Evolutionary conservation across 2,329 filamentous ascomycete genomes (phyloP), one percentile per base, ranked within the genome.

Genomic region (Neonectria sp.): DNA sequence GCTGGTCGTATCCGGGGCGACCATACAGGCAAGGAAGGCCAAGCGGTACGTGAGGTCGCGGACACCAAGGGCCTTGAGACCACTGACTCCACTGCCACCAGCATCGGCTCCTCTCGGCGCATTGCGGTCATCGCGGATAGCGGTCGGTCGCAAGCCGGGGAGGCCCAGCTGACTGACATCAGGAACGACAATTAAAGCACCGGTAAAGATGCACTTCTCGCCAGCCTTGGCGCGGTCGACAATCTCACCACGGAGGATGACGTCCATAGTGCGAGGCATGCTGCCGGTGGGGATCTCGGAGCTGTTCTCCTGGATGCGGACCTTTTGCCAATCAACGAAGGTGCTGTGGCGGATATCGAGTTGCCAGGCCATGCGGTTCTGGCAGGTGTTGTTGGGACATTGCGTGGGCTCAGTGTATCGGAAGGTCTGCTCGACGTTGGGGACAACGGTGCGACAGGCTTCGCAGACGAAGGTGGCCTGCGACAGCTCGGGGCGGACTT

Each of bases 311-410:
- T 99, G 96, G 68, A 98, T 94, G 70, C 97, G 93, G 27, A 98
- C 95, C 80, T 98, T 98, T 79, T 99, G 96, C 96, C 96, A 99
- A 83, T 99, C 96, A 68, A 99, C 93, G 79, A 99, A 99, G 0
- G 95, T 98, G 80, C 95, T 98, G 80, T 97, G 95, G 49, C 94
- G 89, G 76, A 99, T 98, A 75, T 99, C 95, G n/a, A 99, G 84
- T 72, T 95, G 91, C 96, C 96, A 99, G n/a, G 93, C 94, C 65
- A 92, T 85, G 29, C 96, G 91, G 83, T 99, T 99, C 75, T 91
- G 91, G 79, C 96, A 99, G 7, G 89, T 93, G 29, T 85, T 80
- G 78, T 98, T 98, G 11, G 96, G 95, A 75, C 96, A 99, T 83
- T 98, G 94, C 4, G 95, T 95, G 1, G 96, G 96, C 79, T 99